Percentiles rank a stretch among this genome's conserved stretches.
phyloP scores from a whole-genome alignment of 2,329 filamentous ascomycete species.

The Cercospora canescens region DNA sequence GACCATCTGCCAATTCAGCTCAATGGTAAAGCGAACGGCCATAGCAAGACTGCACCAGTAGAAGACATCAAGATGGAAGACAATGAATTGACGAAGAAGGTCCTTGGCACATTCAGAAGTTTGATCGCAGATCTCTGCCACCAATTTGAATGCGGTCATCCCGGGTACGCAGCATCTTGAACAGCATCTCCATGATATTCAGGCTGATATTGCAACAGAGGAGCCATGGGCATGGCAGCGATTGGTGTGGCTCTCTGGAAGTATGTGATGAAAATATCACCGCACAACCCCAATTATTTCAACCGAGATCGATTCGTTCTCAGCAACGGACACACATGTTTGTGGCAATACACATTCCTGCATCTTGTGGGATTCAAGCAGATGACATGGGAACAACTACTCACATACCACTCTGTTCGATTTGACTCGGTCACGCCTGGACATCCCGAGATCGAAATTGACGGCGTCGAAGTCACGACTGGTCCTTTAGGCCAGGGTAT shows the following conservation, averaged over 20 bases:
- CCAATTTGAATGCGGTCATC: constrained; percentile 69
- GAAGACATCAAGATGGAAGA: constrained; percentile 32
- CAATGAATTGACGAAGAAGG: constrained; percentile 43
- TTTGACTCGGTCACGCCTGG: constrained; percentile 53
- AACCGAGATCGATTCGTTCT: constrained; percentile 64
- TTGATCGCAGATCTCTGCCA: constrained; percentile 69
- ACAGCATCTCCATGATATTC: neutral
- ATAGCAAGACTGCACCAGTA: constrained; percentile 8
- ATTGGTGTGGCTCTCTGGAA: constrained; percentile 64
- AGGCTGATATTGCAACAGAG: constrained; percentile 35
- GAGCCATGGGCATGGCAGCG: constrained; percentile 62
- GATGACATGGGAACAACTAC: constrained; percentile 59
- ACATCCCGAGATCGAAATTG: constrained; percentile 55
- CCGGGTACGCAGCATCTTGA: constrained; percentile 51
- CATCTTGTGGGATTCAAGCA: constrained; percentile 53
- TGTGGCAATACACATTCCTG: constrained; percentile 58
- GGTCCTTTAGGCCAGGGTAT: constrained; percentile 61
- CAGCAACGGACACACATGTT: constrained; percentile 60
- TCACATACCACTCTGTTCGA: constrained; percentile 53
- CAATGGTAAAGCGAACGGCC: constrained; percentile 25
- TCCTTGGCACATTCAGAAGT: constrained; percentile 61
- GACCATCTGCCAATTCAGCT: constrained; percentile 30
- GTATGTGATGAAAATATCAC: constrained; percentile 62
- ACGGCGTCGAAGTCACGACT: constrained; percentile 61
- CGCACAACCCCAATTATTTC: constrained; percentile 57